Evolutionary conservation across 1,139 yeast genomes (phyloP), one percentile per base, ranked within the genome.

Genomic region (Candida pseudocylindracea): DNA sequence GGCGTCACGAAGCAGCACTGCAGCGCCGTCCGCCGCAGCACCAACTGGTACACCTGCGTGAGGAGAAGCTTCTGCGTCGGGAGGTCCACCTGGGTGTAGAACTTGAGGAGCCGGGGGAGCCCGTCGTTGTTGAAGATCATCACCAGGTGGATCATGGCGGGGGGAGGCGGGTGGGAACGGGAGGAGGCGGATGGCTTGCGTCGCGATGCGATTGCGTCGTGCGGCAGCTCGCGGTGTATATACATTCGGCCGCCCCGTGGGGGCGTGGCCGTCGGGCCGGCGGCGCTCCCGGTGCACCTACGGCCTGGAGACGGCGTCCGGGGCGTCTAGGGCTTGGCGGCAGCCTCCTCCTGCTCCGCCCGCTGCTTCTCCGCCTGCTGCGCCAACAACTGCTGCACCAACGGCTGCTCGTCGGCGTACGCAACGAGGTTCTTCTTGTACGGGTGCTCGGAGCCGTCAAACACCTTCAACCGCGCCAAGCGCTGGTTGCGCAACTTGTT

Each of bases 41-140:
- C 70, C 31, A 79, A 59, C 36, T 67, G 74, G 49, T 71, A 70
- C 1, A 80, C 81, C 43, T 81, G 93, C 38, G 72, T 71, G 26
- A 81, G 60, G 11, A 81, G 60, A 28, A 72, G 57, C 37, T 73
- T 64, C 44, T 81, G 93, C 3, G 88, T 75, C 33, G 68, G 67
- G 20, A 78, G 61, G 41, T 76, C 88, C 8, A 88, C 80, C 2
- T 93, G 92, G 0, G 95, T 80, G 50, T 91, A 88, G 55, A 88
- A 91, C 50, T 83, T 83, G 55, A 79, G 71, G 34, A 88, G 57
- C 35, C 99, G 65, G 1, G 98, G 95, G 34, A 80, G 66, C n/a
- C 96, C 93, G 44, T 75, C 75, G 42, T 78, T 83, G 53, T 85
- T 85, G 52, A 85, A 78, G 48, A 83, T 80, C 36, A 83, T 56